These are phyloP conservation scores for Ceratocystis smalleyi DNA, from an alignment of 2,329 filamentous ascomycete species.

Conservation along the genomic window DNA sequence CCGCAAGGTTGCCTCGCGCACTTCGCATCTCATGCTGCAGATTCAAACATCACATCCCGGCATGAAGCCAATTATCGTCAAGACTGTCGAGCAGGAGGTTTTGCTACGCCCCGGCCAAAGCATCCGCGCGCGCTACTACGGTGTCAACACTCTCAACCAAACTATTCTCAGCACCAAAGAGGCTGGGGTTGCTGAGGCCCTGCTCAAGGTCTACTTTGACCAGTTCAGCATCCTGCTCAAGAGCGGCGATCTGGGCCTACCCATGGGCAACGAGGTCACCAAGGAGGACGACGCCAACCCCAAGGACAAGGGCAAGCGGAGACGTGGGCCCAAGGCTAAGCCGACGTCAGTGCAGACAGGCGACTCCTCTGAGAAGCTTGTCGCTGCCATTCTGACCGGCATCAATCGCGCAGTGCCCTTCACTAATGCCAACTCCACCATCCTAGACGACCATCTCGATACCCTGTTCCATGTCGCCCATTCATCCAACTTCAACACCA, in stretches of 20 bases:
- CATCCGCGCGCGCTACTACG: conserved; percentile 83
- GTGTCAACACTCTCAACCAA: conserved; percentile 91
- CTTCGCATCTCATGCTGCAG: conserved; percentile 87
- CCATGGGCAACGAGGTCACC: conserved; percentile 27
- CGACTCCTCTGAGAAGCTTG: conserved; percentile 54
- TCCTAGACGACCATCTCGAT: conserved; percentile 75
- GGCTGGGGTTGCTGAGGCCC: conserved; percentile 59
- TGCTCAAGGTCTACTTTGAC: conserved; percentile 84
- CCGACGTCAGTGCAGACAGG: conserved; percentile 6
- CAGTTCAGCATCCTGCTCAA: conserved; percentile 75
- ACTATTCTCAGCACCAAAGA: conserved; percentile 81
- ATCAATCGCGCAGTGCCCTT: conserved; percentile 95
- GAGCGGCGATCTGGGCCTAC: conserved; percentile 30
- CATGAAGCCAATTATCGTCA: conserved; percentile 84
- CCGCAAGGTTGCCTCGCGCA: conserved; percentile 85
- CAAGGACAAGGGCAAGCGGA: conserved; percentile 22
- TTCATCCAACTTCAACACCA: conserved; percentile 97
- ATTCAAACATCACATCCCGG: conserved; percentile 74
- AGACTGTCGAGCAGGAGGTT: conserved; percentile 71
- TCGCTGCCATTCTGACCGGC: conserved; percentile 79
- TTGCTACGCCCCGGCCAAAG: conserved; percentile 78
- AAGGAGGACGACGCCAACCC: conserved; percentile 19
- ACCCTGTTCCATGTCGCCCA: conserved; percentile 93
- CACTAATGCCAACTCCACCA: conserved; percentile 51
- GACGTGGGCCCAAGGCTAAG: conserved; percentile 13